Conservation (phyloP, 768 basidiomycete genomes). For the Boletus rufocinnamomeus region DNA sequence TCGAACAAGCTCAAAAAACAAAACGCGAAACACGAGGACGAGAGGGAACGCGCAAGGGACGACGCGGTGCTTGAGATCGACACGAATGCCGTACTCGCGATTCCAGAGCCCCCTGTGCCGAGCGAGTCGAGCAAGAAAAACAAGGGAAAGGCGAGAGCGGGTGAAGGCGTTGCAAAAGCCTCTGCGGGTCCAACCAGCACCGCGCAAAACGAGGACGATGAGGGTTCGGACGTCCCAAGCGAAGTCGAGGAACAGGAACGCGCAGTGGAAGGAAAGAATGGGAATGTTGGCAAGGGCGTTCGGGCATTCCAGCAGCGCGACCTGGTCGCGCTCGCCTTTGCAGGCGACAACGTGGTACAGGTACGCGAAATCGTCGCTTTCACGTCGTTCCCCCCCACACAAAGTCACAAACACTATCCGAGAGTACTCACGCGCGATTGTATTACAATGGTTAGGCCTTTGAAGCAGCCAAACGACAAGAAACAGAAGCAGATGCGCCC, state of each 20-base stretch:
- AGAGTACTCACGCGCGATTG: background rate
- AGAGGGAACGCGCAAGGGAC: slow-evolving; percentile 59
- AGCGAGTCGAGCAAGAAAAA: slow-evolving; percentile 10
- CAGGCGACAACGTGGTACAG: slow-evolving; percentile 93
- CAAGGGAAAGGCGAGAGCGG: slow-evolving; percentile 19
- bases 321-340: slow-evolving; percentile 92
- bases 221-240: slow-evolving; percentile 57
- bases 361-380: slow-evolving; percentile 43
- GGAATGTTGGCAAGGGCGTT: slow-evolving; percentile 45
- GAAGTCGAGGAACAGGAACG: slow-evolving; percentile 74
- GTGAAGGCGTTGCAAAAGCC: background rate
- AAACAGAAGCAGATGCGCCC: slow-evolving; percentile 87
- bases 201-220: slow-evolving; percentile 20
- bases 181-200: slow-evolving; percentile 9
- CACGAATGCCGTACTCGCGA: slow-evolving; percentile 17
- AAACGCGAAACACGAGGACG: slow-evolving; percentile 54
- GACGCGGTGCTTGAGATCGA: slow-evolving; percentile 84
- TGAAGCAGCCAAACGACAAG: slow-evolving; percentile 75
- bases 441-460: slow-evolving; percentile 61
- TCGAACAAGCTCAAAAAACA: slow-evolving; percentile 76
- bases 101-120: slow-evolving; percentile 13
- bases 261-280: slow-evolving; percentile 44
- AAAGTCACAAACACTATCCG: too few relatives aligned
- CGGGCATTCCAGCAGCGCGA: slow-evolving; percentile 88
- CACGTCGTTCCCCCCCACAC: background rate